Base-by-base conservation (phyloP, 1,139 yeast species). In the Yamadazyma mexicana region DNA sequence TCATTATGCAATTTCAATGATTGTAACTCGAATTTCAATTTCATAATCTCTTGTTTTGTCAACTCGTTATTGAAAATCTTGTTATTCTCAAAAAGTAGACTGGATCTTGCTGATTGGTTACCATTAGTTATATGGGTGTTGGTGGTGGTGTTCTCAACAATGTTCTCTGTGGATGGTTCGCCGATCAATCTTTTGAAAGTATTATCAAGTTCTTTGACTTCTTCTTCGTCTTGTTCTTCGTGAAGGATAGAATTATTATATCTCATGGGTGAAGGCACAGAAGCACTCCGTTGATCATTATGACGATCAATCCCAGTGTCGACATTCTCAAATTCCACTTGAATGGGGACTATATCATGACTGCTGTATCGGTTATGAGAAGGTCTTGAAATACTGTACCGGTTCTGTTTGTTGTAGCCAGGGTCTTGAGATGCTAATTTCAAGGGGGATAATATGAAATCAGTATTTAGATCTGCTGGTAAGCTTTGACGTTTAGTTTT, bases 1-100 rank as follows among this genome's bases (percentile, higher is more conserved):
- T 78, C 83, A 53, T 77, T 77, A 50, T 78, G 82, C 39, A 77
- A 56, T 47, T 72, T 69, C 44, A 78, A 60, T 10, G 81, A 75
- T 52, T 73, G 78, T 37, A 77, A 60, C 54, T 77, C 81, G 55
- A 78, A 78, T 48, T 71, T 70, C 47, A 77, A 61, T 50, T 72
- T 75, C 56, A 70, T 73, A 43, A 76, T 63, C 46, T 77, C 81
- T 52, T 77, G 79, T 34, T 68, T 61, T 25, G 76, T 69, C 45
- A 65, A 61, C 36, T 69, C 73, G 51, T 61, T 56, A 43, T 60
- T 42, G 52, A 68, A 51, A n/a, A 51, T 40, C 15, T 46, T 46
- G 31, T 50, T 46, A 16, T 41, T 39, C 36, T 64, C 69, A 52
- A 66, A 52, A 46, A 64, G 43, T 54, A 62, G 38, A 58, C 75